Base-by-base conservation (phyloP, 1,284 basidiomycete genomes). In the Trametes polyzona region DNA sequence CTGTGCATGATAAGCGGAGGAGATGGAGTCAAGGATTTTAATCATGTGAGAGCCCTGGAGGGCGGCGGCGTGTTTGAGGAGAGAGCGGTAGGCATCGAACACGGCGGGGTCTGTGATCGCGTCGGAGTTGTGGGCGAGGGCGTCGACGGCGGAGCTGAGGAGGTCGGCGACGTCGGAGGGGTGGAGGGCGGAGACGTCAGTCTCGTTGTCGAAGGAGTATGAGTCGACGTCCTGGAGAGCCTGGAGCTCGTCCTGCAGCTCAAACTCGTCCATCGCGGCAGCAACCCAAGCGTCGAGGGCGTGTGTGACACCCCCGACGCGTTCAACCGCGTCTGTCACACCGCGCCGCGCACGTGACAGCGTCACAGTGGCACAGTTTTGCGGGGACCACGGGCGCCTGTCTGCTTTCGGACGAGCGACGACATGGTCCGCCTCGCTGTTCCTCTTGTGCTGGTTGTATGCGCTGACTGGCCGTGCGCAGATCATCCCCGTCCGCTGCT, bases 401-500 rank as follows among this genome's bases (percentile, higher is more conserved):
- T 39, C 37, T 40, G 23, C 40, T 16, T n/a, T n/a, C n/a, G n/a
- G n/a, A n/a, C n/a, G n/a, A n/a, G n/a, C n/a, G n/a, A n/a, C n/a
- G n/a, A n/a, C 40, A 9, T 33, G 40, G 30, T 27, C 41, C 40
- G 30, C 26, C 48, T 50, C 29, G 29, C 26, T 40, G 21, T 27
- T 27, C 50, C 29, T 24, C 48, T 32, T 21, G 19, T 26, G 27
- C 47, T 50, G 36, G 47, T 41, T 21, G 23, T 33, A 23, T 17
- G 17, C 37, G 30, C 21, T 35, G 5, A 24, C 27, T 27, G 29
- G 46, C 27, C 7, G 24, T 19, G 29, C 33, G 8, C 58, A 92
- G 92, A 93, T 93, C 58, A 93, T 93, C 59, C 91, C 92, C 52
- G 88, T 94, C 4, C 84, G 91, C 49, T 95, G 92, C 65, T 96